Conservation (phyloP, 1,284 basidiomycete species). For the Neonothopanus nambi region DNA sequence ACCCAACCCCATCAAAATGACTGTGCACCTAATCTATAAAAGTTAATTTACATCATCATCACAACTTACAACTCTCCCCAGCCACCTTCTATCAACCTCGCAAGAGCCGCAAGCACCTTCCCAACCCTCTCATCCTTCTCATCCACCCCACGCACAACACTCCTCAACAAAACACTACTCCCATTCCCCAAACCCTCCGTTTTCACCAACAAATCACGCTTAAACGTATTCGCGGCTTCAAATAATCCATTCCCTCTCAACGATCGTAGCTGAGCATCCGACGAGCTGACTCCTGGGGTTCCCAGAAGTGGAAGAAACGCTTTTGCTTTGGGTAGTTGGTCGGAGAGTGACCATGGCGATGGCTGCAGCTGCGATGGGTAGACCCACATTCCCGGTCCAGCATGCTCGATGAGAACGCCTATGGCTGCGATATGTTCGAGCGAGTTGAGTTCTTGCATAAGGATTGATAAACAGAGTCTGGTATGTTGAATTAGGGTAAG, state of each 20-base stretch:
- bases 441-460: constrained; percentile 25
- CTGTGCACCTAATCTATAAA: too few species aligned
- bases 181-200: neutral
- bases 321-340: neutral
- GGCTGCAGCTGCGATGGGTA: neutral
- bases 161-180: constrained; percentile 4
- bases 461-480: constrained; percentile 26
- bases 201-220: too few species aligned
- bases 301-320: neutral
- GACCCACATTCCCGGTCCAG: constrained; percentile 8
- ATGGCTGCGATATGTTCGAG: constrained; percentile 33
- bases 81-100: too few species aligned
- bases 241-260: neutral
- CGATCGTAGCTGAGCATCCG: neutral
- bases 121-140: constrained; percentile 4
- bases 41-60: too few species aligned
- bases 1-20: too few species aligned
- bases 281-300: neutral
- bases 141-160: neutral
- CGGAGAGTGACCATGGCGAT: neutral
- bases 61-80: too few species aligned
- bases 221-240: neutral
- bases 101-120: constrained; percentile 2
- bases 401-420: constrained; percentile 11
- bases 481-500: constrained; percentile 27